A percentile compares a stretch with the other conserved stretches of the same genome.
These are phyloP conservation scores for Neurospora terricola DNA, from an alignment of 495 filamentous ascomycete genomes.

Conservation along the genomic window DNA sequence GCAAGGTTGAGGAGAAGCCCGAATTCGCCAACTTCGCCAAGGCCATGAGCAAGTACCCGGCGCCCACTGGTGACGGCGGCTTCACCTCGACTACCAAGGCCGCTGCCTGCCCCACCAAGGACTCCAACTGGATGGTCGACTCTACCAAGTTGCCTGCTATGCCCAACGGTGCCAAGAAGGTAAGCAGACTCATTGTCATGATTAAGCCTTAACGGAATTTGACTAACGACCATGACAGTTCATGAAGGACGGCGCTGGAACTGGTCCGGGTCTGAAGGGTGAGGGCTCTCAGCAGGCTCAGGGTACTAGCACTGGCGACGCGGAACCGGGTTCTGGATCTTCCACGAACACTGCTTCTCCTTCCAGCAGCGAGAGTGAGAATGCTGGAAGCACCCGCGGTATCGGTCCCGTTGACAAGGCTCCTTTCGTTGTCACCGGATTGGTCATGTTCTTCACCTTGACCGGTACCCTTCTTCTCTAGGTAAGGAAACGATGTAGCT, in stretches of 20 bases:
- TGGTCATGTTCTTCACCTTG: conserved; percentile 50
- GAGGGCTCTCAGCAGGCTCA: conserved; percentile 63
- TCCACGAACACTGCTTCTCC: conserved; percentile 32
- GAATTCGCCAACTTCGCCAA: conserved; percentile 56
- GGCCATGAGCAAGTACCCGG: conserved; percentile 50
- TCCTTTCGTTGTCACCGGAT: conserved; percentile 42
- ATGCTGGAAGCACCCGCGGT: conserved; percentile 25
- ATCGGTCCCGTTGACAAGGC: conserved; percentile 39
- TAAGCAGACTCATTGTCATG: too few relatives aligned
- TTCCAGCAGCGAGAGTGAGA: conserved; percentile 18
- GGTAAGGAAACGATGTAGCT: conserved; percentile 9
- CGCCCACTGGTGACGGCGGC: conserved; percentile 66
- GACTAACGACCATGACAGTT: conserved; percentile 21
- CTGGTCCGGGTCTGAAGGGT: conserved; percentile 60
- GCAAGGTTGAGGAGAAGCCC: conserved; percentile 37
- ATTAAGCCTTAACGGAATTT: too few relatives aligned
- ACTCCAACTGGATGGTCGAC: conserved; percentile 65
- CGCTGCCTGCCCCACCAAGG: conserved; percentile 57
- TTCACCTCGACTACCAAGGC: conserved; percentile 59
- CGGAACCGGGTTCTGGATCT: conserved; percentile 51
- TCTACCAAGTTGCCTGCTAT: conserved; percentile 60
- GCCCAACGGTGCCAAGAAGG: conserved; percentile 49
- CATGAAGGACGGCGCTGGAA: conserved; percentile 65
- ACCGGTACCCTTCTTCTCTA: conserved; percentile 55
- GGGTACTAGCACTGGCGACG: conserved; percentile 47